Evolutionary conservation across 2,329 filamentous ascomycete genomes (phyloP), one percentile per base, ranked within the genome.

Genomic region (Gliomastix tumulicola): DNA sequence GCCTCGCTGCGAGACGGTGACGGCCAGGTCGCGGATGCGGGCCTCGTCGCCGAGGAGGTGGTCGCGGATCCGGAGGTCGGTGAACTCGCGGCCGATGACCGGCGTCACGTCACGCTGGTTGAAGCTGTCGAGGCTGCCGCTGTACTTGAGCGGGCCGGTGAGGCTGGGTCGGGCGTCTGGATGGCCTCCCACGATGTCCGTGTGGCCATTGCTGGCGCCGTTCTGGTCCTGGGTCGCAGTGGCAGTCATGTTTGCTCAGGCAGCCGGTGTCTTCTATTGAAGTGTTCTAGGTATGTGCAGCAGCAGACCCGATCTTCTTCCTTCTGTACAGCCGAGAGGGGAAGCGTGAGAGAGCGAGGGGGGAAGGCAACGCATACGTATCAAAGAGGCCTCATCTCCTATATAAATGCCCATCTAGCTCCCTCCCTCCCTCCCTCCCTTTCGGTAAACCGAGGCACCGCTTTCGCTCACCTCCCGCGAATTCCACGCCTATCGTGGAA

Each of bases 1-100:
- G 18, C 59, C 59, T 6, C 59, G 51, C 40, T 62, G 56, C 12
- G 59, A 61, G 33, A 62, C 65, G 4, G 68, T 74, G 37, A 71
- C 66, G 16, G 71, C 73, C 15, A 79, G 57, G 44, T 77, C 74
- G 15, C 64, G 65, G 22, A 78, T 59, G 34, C 71, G 56, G 15
- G 65, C 58, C 28, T 77, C 70, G 30, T 61, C 56, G 36, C 49
- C 53, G 37, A 49, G 45, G 27, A 63, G 44, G 21, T 63, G 37
- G 48, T 58, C 49, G 13, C 42, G 47, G 23, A 63, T 49, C 37
- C 62, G 56, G 11, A 63, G 53, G 9, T 49, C 53, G 9, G 49
- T 49, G 45, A 65, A 74, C 46, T 74, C 69, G 21, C 62, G 63
- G 2, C 70, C 70, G 30, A 74, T 71, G 31, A 66, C 60, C 9